These are phyloP conservation scores for Didymella pomorum DNA, from an alignment of 2,329 filamentous ascomycete species.

Conservation along the genomic window DNA sequence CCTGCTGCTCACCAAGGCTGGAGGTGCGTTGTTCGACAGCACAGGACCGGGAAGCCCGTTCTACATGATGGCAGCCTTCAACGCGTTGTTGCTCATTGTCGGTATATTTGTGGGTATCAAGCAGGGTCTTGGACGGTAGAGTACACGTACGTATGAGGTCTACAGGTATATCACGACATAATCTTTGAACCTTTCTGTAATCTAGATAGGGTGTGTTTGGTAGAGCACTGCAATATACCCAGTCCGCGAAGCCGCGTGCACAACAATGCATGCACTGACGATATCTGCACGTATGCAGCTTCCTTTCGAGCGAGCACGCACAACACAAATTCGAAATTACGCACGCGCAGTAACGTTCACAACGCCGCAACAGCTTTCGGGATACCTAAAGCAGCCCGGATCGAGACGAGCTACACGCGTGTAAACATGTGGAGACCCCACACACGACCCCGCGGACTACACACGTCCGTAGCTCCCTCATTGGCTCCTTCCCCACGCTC, in stretches of 20 bases:
- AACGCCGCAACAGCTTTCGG: slow-evolving; percentile 1
- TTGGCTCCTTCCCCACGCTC: slow-evolving; percentile 7
- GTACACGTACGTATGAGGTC: slow-evolving; percentile 4
- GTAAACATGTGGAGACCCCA: slow-evolving; percentile 20
- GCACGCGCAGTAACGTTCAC: neutral
- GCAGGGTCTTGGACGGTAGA: slow-evolving; percentile 22
- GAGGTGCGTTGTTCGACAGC: slow-evolving; percentile 84
- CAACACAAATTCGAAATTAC: neutral
- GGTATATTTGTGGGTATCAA: slow-evolving; percentile 31
- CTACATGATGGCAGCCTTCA: slow-evolving; percentile 92
- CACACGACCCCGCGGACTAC: slow-evolving; percentile 5
- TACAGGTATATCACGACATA: neutral
- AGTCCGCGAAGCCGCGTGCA: neutral
- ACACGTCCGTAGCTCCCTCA: slow-evolving; percentile 3
- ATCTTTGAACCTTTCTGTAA: slow-evolving; percentile 3
- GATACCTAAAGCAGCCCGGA: slow-evolving; percentile 15
- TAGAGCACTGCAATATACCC: slow-evolving; percentile 7
- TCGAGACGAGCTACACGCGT: slow-evolving; percentile 23
- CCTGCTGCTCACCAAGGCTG: slow-evolving; percentile 87
- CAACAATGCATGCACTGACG: neutral
- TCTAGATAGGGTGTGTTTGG: neutral
- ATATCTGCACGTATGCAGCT: neutral
- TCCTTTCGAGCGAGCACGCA: neutral
- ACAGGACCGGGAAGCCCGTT: slow-evolving; percentile 81
- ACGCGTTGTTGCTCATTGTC: slow-evolving; percentile 71